These are phyloP conservation scores for Symbiotaphrina buchneri DNA, from an alignment of 495 filamentous ascomycete genomes.

Conservation along the genomic window DNA sequence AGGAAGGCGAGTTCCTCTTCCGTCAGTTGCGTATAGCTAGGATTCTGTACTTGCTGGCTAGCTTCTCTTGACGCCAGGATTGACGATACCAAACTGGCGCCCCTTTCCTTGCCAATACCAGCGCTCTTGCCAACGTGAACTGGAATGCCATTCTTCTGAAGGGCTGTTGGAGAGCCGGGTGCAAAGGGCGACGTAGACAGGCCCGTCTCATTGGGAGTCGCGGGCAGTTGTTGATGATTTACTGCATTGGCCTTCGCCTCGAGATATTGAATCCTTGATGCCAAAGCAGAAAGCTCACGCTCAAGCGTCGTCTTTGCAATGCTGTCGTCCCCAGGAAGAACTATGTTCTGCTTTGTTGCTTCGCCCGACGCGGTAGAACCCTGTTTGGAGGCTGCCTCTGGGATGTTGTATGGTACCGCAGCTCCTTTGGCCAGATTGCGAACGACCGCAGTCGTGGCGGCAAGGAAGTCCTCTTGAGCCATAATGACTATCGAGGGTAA, in stretches of 20 bases:
- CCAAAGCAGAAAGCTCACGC: constrained; percentile 43
- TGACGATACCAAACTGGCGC: constrained; percentile 5
- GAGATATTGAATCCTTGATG: constrained; percentile 41
- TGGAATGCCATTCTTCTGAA: no score
- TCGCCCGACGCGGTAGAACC: no score
- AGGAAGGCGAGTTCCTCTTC: constrained; percentile 50
- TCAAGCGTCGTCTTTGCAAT: constrained; percentile 46
- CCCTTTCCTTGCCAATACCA: no score
- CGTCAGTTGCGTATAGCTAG: constrained; percentile 21
- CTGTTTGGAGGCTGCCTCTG: not conserved
- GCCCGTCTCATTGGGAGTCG: constrained; percentile 32
- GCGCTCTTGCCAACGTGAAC: constrained; percentile 5
- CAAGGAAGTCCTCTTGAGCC: constrained; percentile 2
- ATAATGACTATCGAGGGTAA: not conserved
- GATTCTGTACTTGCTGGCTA: constrained; percentile 14
- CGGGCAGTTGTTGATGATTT: constrained; percentile 30
- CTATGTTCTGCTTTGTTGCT: no score
- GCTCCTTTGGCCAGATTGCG: constrained; percentile 2
- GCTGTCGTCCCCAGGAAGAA: constrained; percentile 42
- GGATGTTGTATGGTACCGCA: not conserved
- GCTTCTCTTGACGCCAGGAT: constrained; percentile 14
- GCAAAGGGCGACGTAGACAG: constrained; percentile 26
- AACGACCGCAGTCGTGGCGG: constrained; percentile 1
- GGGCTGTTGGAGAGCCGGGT: constrained; percentile 15
- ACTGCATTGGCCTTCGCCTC: constrained; percentile 38